Evolutionary conservation across 2,329 filamentous ascomycete species (phyloP).

Genomic region (Aspergillus aculeatus): DNA sequence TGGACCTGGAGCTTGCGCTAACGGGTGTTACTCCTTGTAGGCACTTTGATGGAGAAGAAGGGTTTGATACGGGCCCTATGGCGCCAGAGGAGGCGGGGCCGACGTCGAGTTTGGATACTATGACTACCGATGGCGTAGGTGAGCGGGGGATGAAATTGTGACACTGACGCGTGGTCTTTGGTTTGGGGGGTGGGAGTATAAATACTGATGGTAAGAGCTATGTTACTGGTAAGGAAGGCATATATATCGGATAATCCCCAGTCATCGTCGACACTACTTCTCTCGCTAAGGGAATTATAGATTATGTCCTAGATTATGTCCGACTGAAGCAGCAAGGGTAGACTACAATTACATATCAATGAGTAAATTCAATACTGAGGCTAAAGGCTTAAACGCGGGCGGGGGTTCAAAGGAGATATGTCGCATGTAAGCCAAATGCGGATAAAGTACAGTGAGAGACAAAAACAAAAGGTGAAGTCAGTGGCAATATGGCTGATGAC

Average conservation of each 20-base stretch:
- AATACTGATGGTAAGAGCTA: no score
- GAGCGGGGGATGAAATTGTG: constrained; percentile 23
- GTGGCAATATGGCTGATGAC: background rate
- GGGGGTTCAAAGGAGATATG: background rate
- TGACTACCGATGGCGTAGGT: background rate
- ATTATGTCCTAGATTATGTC: no score
- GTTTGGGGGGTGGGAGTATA: no score
- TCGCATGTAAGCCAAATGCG: background rate
- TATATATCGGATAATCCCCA: no score
- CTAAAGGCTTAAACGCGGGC: background rate
- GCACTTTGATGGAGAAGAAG: constrained; percentile 50
- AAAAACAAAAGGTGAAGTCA: background rate
- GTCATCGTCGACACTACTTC: no score
- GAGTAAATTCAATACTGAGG: background rate
- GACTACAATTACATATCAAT: background rate
- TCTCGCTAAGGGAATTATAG: no score
- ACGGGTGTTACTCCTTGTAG: constrained; percentile 17
- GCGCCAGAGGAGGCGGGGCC: constrained; percentile 21
- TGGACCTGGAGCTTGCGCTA: background rate
- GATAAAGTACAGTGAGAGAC: background rate
- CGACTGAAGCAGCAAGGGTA: background rate
- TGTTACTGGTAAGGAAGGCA: no score
- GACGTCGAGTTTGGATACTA: constrained; percentile 5
- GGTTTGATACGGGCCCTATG: constrained; percentile 42
- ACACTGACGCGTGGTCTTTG: background rate